Evolutionary conservation across 352 stramenopile species (phyloP).

Genomic region (Discostella stelligera): DNA sequence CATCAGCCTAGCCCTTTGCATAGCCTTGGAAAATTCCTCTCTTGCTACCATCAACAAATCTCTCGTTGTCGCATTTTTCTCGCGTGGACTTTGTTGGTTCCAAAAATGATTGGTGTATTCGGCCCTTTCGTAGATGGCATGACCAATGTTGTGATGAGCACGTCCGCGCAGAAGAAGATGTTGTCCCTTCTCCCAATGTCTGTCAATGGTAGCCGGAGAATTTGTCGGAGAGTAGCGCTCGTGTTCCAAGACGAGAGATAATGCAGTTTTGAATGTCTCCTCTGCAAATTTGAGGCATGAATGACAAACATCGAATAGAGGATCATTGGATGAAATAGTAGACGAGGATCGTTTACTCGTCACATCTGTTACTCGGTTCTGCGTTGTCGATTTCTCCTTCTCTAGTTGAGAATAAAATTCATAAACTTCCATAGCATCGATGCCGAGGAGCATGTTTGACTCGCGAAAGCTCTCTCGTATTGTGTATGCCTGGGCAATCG

Average conservation of each 20-base stretch:
- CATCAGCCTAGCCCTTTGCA: slow-evolving; percentile 15
- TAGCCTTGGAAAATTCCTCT: slow-evolving; percentile 28
- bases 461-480: slow-evolving; percentile 40
- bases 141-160: slow-evolving; percentile 46
- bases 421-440: slow-evolving; percentile 31
- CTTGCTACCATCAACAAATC: slow-evolving; percentile 22
- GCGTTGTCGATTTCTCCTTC: slow-evolving; percentile 2
- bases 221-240: slow-evolving; percentile 12
- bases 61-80: slow-evolving; percentile 1
- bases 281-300: slow-evolving; percentile 29
- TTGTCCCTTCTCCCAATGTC: slow-evolving; percentile 34
- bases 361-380: not conserved
- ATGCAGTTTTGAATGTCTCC: slow-evolving; percentile 34
- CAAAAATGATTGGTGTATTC: not conserved
- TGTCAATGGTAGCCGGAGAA: slow-evolving; percentile 16
- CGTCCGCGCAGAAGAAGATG: slow-evolving; percentile 41
- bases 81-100: not conserved
- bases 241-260: slow-evolving; percentile 33
- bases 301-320: slow-evolving; percentile 25
- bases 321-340: not conserved
- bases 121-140: slow-evolving; percentile 19
- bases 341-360: not conserved
- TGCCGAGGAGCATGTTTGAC: slow-evolving; percentile 43
- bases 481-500: slow-evolving; percentile 20
- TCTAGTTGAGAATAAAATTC: slow-evolving; percentile 31